phyloP scores from a whole-genome alignment of 768 basidiomycete genomes.

The Gloeopeniophorella convolvens region DNA sequence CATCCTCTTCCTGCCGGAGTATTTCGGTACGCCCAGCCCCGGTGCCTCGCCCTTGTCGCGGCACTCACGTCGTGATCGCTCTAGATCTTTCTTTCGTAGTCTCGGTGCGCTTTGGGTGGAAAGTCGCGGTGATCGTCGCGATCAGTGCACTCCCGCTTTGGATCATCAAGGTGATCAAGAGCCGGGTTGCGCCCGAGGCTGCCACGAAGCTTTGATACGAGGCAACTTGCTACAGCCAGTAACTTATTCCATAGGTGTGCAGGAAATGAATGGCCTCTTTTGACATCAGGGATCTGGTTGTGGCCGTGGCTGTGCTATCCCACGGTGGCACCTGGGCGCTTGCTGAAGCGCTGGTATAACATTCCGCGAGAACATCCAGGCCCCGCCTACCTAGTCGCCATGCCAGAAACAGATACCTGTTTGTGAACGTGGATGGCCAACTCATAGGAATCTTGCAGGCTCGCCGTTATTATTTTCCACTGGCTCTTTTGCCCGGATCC shows the following conservation, averaged over 20 bases:
- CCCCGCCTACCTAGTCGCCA: too few species aligned
- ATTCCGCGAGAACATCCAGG: too few species aligned
- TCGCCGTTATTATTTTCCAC: too few species aligned
- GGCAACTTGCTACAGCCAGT: too few species aligned
- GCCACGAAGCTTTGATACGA: constrained; percentile 83
- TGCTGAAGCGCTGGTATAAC: too few species aligned
- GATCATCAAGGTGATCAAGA: constrained; percentile 81
- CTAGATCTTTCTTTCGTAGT: constrained; percentile 90
- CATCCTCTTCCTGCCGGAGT: constrained; percentile 91
- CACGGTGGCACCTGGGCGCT: too few species aligned
- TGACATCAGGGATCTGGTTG: too few species aligned
- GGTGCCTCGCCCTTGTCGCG: not conserved
- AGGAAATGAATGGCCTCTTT: not conserved
- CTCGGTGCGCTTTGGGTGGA: constrained; percentile 84
- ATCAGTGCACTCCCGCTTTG: constrained; percentile 90
- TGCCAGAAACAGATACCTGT: too few species aligned
- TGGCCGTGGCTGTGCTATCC: too few species aligned
- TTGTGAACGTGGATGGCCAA: too few species aligned
- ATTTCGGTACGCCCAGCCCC: constrained; percentile 68
- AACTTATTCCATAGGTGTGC: constrained; percentile 4
- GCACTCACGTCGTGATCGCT: constrained; percentile 9
- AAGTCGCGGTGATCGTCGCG: constrained; percentile 90
- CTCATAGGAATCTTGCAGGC: too few species aligned
- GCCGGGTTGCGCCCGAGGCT: constrained; percentile 83
- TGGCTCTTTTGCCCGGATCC: too few species aligned